Percentiles rank a stretch among this genome's conserved stretches.
Conservation (phyloP, 257 asterid genomes). For the Gardenia jasminoides region DNA sequence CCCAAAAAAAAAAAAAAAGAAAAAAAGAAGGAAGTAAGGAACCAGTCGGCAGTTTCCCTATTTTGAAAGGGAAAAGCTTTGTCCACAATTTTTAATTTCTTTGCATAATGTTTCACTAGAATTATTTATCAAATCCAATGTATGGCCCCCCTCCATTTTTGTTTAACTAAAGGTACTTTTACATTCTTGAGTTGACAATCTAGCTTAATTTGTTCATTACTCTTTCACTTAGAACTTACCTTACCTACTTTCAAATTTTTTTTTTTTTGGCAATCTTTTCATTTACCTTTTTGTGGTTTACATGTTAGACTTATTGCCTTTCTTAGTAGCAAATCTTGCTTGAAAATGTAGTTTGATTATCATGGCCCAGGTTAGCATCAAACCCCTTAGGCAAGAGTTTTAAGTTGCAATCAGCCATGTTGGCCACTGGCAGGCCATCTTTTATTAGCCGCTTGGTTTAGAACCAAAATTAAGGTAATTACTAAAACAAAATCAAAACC, state of each 20-base stretch:
- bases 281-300: background rate
- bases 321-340: background rate
- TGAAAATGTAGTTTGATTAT: slow-evolving; percentile 2
- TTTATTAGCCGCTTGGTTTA: slow-evolving; percentile 4
- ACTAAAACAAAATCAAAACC: background rate
- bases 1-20: too few relatives aligned
- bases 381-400: background rate
- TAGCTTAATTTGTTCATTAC: background rate
- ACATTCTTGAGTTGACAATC: background rate
- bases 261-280: background rate
- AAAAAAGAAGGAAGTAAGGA: background rate
- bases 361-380: slow-evolving; percentile 11
- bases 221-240: background rate
- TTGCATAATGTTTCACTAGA: background rate
- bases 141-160: background rate
- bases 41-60: background rate
- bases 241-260: background rate
- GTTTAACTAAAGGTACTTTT: background rate
- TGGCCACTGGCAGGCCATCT: slow-evolving; percentile 8
- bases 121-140: background rate
- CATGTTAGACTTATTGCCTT: background rate
- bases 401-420: slow-evolving; percentile 4
- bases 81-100: background rate
- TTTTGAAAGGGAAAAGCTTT: background rate
- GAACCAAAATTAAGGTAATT: background rate